These are phyloP conservation scores for Phlebiopsis gigantea DNA, from an alignment of 768 basidiomycete species.

Conservation along the genomic window DNA sequence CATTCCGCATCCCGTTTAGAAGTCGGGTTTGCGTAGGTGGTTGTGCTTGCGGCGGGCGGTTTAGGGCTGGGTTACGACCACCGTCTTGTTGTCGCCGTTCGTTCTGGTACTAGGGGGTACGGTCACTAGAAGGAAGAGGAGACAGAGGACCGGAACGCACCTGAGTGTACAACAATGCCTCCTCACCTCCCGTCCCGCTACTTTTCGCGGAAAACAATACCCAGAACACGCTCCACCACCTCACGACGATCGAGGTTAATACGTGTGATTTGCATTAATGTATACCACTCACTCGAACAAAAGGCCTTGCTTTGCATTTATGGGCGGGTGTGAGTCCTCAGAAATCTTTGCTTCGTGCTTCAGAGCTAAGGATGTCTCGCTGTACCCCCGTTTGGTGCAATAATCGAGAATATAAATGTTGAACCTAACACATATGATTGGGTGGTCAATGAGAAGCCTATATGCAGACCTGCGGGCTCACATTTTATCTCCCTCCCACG, in stretches of 20 bases:
- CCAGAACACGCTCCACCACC: conserved; percentile 92
- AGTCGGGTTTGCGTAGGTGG: conserved; percentile 17
- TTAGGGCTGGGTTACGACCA: neutral
- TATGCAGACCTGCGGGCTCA: conserved; percentile 27
- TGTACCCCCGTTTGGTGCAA: conserved; percentile 73
- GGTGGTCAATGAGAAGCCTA: neutral
- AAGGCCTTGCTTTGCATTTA: conserved; percentile 78
- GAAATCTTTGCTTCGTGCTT: conserved; percentile 62
- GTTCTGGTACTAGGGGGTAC: neutral
- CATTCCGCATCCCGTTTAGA: neutral
- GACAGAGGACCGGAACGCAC: conserved; percentile 23
- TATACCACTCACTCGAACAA: conserved; percentile 64
- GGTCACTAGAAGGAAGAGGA: no score
- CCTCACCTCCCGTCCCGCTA: conserved; percentile 57
- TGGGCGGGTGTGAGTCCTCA: conserved; percentile 61
- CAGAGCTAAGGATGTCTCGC: conserved; percentile 66
- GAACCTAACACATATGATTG: conserved; percentile 46
- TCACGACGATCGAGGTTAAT: conserved; percentile 21
- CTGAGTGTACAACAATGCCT: conserved; percentile 59
- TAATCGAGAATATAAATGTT: conserved; percentile 89
- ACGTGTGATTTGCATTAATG: neutral
- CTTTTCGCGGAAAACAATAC: conserved; percentile 79
- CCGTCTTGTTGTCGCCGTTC: neutral
- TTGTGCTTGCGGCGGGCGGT: neutral
- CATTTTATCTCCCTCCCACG: conserved; percentile 88